phyloP scores from a whole-genome alignment of 2,329 filamentous ascomycete genomes.

The Ophiostoma populinum region DNA sequence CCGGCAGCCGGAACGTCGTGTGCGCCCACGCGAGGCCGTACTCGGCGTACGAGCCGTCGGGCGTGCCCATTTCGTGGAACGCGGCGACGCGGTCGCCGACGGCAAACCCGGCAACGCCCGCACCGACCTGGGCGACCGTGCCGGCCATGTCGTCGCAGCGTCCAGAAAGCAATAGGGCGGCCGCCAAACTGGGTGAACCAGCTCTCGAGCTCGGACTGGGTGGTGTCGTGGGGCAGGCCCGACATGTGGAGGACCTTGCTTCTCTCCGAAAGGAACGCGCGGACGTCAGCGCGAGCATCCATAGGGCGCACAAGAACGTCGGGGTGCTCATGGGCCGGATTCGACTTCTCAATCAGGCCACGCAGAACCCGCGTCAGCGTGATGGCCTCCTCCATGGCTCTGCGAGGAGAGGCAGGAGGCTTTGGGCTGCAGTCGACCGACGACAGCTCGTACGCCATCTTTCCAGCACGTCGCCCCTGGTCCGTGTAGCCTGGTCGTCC shows the following conservation, averaged over 20 bases:
- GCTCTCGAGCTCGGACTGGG: slow-evolving; percentile 94
- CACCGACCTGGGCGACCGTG: slow-evolving; percentile 92
- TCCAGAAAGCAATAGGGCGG: slow-evolving; percentile 97
- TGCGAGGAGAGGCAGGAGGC: slow-evolving; percentile 86
- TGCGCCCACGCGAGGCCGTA: slow-evolving; percentile 23
- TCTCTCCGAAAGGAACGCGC: slow-evolving; percentile 86
- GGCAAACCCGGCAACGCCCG: slow-evolving; percentile 86
- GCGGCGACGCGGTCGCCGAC: slow-evolving; percentile 38
- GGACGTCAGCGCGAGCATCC: slow-evolving; percentile 90
- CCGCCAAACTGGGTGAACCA: slow-evolving; percentile 99
- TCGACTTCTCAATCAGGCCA: slow-evolving; percentile 88
- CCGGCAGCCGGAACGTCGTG: slow-evolving; percentile 26
- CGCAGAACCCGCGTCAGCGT: slow-evolving; percentile 84
- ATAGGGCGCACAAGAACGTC: slow-evolving; percentile 90
- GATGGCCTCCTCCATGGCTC: slow-evolving; percentile 93
- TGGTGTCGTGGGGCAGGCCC: slow-evolving; percentile 91
- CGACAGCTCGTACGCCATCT: too few species aligned
- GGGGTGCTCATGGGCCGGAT: slow-evolving; percentile 81
- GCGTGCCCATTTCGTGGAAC: slow-evolving; percentile 25
- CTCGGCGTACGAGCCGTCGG: slow-evolving; percentile 23
- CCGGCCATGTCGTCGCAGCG: slow-evolving; percentile 88
- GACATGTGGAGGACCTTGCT: slow-evolving; percentile 98
- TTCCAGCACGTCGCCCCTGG: too few species aligned
- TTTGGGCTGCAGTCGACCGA: too few species aligned
- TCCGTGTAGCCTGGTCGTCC: too few species aligned